These are phyloP conservation scores for Candida coquimbonensis DNA, from an alignment of 805 yeast genomes.

Conservation along the genomic window DNA sequence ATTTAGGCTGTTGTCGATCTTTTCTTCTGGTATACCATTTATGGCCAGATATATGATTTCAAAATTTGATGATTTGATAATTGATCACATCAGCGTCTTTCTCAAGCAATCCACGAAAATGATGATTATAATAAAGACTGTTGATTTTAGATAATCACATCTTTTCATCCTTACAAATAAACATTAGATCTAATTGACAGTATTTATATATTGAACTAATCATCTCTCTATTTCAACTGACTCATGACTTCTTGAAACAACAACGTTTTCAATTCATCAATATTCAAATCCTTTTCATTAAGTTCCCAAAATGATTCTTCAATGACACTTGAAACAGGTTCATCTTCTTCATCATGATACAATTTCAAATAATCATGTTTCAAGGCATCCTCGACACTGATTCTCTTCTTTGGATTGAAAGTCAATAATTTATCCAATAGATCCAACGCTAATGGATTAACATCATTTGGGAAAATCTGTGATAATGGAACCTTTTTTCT, in stretches of 20 bases:
- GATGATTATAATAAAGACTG: no score
- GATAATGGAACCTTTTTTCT: constrained; percentile 48
- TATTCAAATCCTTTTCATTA: constrained; percentile 51
- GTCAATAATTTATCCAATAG: constrained; percentile 61
- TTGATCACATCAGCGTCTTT: no score
- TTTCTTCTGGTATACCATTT: no score
- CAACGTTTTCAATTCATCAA: constrained; percentile 67
- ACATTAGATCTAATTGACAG: no score
- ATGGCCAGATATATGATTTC: no score
- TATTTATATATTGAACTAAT: not conserved
- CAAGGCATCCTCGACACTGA: constrained; percentile 68
- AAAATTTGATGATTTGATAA: no score
- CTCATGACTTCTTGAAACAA: constrained; percentile 76
- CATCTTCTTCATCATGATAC: constrained; percentile 70
- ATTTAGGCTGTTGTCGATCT: no score
- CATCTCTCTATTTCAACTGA: constrained; percentile 21
- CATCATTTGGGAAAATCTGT: constrained; percentile 40
- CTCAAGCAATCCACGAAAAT: no score
- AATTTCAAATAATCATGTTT: constrained; percentile 63
- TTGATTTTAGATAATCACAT: no score
- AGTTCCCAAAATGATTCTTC: constrained; percentile 35
- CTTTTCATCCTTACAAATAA: no score
- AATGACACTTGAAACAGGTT: constrained; percentile 40
- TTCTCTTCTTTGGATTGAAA: constrained; percentile 69
- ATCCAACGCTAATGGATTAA: constrained; percentile 47